Conservation (phyloP, 140 eudicot genomes). For the Ambrosia hybrid region DNA sequence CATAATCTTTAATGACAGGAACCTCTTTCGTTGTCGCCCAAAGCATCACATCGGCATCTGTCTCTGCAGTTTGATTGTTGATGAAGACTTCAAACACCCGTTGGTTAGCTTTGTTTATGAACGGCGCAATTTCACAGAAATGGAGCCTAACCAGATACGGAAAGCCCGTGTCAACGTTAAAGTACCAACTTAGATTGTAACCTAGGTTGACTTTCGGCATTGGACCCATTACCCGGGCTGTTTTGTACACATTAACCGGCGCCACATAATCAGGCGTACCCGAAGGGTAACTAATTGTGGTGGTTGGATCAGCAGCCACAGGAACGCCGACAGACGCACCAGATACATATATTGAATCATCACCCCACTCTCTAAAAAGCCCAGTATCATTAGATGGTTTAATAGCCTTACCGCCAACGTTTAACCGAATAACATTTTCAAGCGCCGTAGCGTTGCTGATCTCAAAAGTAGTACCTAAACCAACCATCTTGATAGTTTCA, state of each 20-base stretch:
- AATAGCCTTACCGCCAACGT: slow-evolving; percentile 85
- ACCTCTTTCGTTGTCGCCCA: slow-evolving; percentile 41
- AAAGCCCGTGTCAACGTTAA: slow-evolving; percentile 71
- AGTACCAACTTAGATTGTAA: slow-evolving; percentile 76
- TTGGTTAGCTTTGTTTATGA: slow-evolving; percentile 43
- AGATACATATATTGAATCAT: slow-evolving; percentile 53
- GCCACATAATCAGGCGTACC: slow-evolving; percentile 58
- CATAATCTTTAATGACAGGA: slow-evolving; percentile 56
- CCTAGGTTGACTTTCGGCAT: slow-evolving; percentile 34
- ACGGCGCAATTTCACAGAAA: slow-evolving; percentile 60
- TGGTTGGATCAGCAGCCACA: slow-evolving; percentile 41
- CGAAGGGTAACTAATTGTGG: slow-evolving; percentile 45
- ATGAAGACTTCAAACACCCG: slow-evolving; percentile 67
- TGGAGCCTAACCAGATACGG: slow-evolving; percentile 83
- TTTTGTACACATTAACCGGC: slow-evolving; percentile 73
- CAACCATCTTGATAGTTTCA: slow-evolving; percentile 40
- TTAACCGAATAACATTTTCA: slow-evolving; percentile 67
- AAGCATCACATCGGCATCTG: slow-evolving; percentile 55
- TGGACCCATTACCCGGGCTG: slow-evolving; percentile 82
- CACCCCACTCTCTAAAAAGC: slow-evolving; percentile 66
- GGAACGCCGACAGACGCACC: slow-evolving; percentile 66
- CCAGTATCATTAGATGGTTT: slow-evolving; percentile 78
- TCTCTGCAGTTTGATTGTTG: slow-evolving; percentile 67
- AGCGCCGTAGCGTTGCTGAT: slow-evolving; percentile 62
- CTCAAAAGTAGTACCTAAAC: slow-evolving; percentile 29